Evolutionary conservation across 352 stramenopile species (phyloP).

Genomic region (Phytophthora lateralis): DNA sequence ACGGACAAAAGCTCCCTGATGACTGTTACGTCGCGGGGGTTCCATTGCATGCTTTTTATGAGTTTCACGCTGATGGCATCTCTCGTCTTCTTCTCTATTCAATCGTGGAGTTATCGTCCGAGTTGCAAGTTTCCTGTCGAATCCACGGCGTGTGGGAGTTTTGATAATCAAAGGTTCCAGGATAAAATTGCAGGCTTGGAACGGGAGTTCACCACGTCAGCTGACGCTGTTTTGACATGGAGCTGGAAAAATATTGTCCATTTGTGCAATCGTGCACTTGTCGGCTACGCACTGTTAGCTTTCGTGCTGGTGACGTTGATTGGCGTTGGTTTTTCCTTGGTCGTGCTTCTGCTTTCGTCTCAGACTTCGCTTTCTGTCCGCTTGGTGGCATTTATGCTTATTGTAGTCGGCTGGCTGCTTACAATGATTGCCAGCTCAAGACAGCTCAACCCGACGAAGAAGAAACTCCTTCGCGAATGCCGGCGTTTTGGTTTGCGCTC

Average conservation of each 20-base stretch:
- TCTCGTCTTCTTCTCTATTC: conserved; percentile 54
- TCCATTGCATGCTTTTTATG: conserved; percentile 46
- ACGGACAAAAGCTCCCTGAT: not conserved
- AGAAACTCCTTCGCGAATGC: conserved; percentile 42
- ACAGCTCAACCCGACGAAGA: conserved; percentile 48
- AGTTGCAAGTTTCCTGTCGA: conserved; percentile 1
- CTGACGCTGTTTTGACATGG: conserved; percentile 25
- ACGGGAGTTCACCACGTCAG: conserved; percentile 18
- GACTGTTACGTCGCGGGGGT: conserved; percentile 20
- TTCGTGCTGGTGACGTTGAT: conserved; percentile 37
- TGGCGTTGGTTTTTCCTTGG: conserved; percentile 32
- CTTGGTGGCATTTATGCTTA: conserved; percentile 47
- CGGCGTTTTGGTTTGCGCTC: conserved; percentile 44
- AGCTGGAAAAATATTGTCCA: conserved; percentile 32
- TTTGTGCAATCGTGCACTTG: conserved; percentile 31
- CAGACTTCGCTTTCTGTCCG: conserved; percentile 41
- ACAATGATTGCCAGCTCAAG: conserved; percentile 44
- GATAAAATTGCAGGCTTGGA: conserved; percentile 44
- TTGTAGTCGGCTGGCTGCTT: conserved; percentile 55
- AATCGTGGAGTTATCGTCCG: conserved; percentile 41
- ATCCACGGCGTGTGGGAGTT: not conserved
- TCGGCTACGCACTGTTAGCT: conserved; percentile 34
- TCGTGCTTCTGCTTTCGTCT: conserved; percentile 31
- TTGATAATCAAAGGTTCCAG: conserved; percentile 27
- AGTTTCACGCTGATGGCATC: conserved; percentile 43